Base-by-base conservation (phyloP, 140 eudicot species). In the Senecio squalidus region DNA sequence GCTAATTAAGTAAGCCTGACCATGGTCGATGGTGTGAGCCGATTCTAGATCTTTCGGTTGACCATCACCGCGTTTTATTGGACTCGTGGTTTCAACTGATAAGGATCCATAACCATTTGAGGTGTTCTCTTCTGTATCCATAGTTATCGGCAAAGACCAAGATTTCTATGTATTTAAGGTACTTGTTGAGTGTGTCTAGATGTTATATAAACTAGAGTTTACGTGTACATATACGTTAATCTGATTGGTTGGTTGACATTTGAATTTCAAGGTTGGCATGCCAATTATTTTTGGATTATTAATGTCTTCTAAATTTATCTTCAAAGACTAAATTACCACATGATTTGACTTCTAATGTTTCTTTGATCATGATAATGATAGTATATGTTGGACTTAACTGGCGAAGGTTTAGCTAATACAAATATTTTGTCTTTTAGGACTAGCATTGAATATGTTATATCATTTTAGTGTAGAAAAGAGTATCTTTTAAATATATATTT, bases 21-120 rank as follows among this genome's bases (percentile, higher is more conserved):
- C 85, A 29, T 71, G 75, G 59, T 68, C 79, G 24, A 72, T 58
- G 40, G 70, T 45, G 52, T 80, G 85, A 66, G 85, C 85, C 36
- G 85, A 74, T 60, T 62, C 62, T 27, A 33, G 69, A 67, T 44
- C 70, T 14, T 66, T 50, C 20, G 51, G 62, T 9, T 30, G 77
- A 65, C 48, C 66, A 4, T 34, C 62, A 20, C 23, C 50, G 21
- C 17, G 43, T 44, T 57, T 64, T 29, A 8, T 21, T n/a, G 56
- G 69, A 27, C 69, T 49, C 3, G 49, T 20, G 61, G 62, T 18
- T 48, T 76, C 78, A 6, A 60, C 43, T 0, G 43, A 41, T 15
- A 71, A 41, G 22, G 78, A 46, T 18, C 50, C 74, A 8, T 1
- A 11, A 54, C 31, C 11, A 60, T n/a, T n/a, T n/a, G n/a, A n/a